Evolutionary conservation across 768 basidiomycete species (phyloP), one percentile per base, ranked within the genome.

Genomic region (Kwoniella heveanensis): DNA sequence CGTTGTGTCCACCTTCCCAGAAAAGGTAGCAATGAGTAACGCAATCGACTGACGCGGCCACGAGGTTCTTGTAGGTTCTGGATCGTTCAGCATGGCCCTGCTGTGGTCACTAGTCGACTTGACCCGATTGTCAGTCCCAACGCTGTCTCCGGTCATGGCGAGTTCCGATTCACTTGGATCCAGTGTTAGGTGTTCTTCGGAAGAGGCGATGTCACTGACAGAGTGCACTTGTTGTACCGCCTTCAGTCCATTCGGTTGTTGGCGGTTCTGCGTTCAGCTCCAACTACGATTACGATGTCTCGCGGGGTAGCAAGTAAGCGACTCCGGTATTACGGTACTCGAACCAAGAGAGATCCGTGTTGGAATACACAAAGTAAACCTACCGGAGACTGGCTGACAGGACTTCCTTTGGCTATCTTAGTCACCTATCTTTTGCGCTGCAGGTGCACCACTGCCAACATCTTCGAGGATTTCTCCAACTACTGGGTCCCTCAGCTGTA

Each of bases 91-190:
- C 55, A 64, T 49, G 51, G 48, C 50, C 30, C 48, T 2, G 51
- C 63, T 24, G 22, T 57, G 2, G 51, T 64, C 27, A 54, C 63
- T 6, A 58, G 56, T 47, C 48, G 63, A 36, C 48, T 64, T 29
- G 63, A 64, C 30, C 63, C 63, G 7, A 64, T 64, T 26, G 21
- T 64, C 25, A 51, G 44, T 22, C 63, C 63, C 19, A 46, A 53
- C 2, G 22, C 30, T 0, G 26, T 59, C 15, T 64, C 63, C 9
- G 36, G 26, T 25, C 63, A 64, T 32, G 61, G 61, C 57, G 30
- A 46, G 54, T 63, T 36, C 32, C 32, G 32, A 6, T n/a, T 32
- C 15, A n/a, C n/a, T n/a, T n/a, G n/a, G n/a, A n/a, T n/a, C n/a
- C n/a, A n/a, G n/a, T n/a, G n/a, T n/a, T n/a, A n/a, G n/a, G n/a